These are phyloP conservation scores for Cucurbita ficifolia DNA, from an alignment of 306 rosid species.

Conservation along the genomic window DNA sequence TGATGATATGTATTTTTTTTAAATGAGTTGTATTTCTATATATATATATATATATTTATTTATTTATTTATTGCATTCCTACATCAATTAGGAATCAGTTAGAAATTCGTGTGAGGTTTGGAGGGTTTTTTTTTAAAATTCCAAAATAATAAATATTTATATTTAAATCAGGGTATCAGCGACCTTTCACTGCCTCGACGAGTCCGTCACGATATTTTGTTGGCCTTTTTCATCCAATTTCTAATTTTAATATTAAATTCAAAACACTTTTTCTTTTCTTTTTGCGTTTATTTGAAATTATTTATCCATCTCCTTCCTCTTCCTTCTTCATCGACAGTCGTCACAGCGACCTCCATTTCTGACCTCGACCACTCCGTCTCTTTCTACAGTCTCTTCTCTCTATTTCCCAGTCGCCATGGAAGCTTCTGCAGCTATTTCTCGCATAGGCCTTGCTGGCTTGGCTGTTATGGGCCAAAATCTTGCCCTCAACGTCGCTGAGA, in stretches of 20 bases:
- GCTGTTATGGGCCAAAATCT: conserved; percentile 99
- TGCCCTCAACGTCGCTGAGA: conserved; percentile 88
- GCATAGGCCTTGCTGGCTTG: conserved; percentile 79
- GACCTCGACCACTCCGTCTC: not conserved
- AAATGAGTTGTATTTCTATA: no score
- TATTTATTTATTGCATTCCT: no score
- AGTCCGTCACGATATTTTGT: conserved; percentile 43
- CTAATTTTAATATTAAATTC: not conserved
- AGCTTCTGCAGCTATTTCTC: conserved; percentile 49
- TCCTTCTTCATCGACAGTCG: not conserved
- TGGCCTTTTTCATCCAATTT: not conserved
- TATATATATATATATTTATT: no score
- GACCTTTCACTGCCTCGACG: conserved; percentile 72
- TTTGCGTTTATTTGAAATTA: not conserved
- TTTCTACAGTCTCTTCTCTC: not conserved
- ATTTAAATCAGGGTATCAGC: not conserved
- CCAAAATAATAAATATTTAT: no score
- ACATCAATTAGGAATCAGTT: no score
- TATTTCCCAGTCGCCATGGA: conserved; percentile 26
- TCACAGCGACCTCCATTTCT: not conserved
- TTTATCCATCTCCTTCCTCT: not conserved
- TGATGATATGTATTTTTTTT: no score
- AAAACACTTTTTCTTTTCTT: not conserved
- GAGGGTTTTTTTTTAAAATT: no score
- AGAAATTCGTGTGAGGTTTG: no score